phyloP scores from a whole-genome alignment of 2,329 filamentous ascomycete genomes.

The Cadophora sp. region DNA sequence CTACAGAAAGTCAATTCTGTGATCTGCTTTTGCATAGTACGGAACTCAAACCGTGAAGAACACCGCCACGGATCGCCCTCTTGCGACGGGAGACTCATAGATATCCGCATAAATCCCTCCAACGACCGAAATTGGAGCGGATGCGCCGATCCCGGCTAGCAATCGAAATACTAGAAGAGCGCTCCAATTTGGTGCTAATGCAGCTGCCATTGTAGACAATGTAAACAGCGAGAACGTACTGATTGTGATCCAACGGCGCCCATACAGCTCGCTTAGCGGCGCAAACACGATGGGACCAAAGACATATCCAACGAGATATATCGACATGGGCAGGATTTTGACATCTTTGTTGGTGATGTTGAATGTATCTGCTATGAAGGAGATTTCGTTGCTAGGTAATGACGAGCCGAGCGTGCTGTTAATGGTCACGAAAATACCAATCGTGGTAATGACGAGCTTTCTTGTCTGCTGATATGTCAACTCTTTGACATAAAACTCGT shows the following conservation, averaged over 20 bases:
- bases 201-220: conserved; percentile 61
- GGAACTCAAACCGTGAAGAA: conserved; percentile 54
- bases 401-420: conserved; percentile 14
- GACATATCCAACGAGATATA: conserved; percentile 38
- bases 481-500: not conserved
- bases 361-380: not conserved
- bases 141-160: conserved; percentile 58
- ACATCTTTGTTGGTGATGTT: not conserved
- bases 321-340: conserved; percentile 2
- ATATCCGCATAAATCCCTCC: conserved; percentile 69
- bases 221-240: conserved; percentile 55
- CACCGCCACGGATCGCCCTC: conserved; percentile 63
- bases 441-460: conserved; percentile 16
- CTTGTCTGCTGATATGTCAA: conserved; percentile 4
- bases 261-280: conserved; percentile 68
- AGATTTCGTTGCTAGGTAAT: not conserved
- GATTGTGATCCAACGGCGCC: conserved; percentile 56
- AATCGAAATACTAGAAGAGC: conserved; percentile 62
- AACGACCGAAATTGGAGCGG: conserved; percentile 65
- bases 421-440: not conserved
- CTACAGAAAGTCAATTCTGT: not conserved
- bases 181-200: conserved; percentile 58
- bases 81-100: conserved; percentile 57
- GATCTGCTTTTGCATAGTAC: too few relatives aligned
- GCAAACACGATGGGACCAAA: conserved; percentile 62